Evolutionary conservation across 2,329 filamentous ascomycete species (phyloP), one percentile per base, ranked within the genome.

Genomic region (Alternaria gansuensis): DNA sequence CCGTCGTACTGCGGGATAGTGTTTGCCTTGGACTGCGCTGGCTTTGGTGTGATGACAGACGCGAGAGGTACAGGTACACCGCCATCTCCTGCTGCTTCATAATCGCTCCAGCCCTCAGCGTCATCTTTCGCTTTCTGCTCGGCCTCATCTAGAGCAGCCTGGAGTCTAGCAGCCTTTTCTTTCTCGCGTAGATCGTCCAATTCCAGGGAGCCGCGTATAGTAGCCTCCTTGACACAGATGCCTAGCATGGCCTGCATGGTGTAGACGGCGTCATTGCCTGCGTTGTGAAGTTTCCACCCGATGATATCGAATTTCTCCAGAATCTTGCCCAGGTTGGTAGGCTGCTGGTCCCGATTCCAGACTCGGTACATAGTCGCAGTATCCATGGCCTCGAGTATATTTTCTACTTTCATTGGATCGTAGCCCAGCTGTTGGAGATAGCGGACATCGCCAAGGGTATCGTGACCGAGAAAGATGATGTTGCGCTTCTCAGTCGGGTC

Each of bases 241-340:
- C 80, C 85, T 6, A 97, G 75, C 82, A 95, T 85, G 7, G 87
- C 89, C 61, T 89, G 87, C 62, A 96, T 78, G 0, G 92, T 94
- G 73, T 90, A 95, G 1, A 88, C 84, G 0, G 93, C 92, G 73
- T 97, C 93, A 65, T 97, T 97, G 2, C 93, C 85, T 0, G 89
- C 93, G 71, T 96, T 96, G 77, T 97, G 93, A n/a, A 94, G 81
- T 66, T 90, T 82, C 76, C 81, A 85, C 40, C 82, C 85, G 0
- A 78, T 68, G 8, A 96, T 85, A 3, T 84, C 85, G 28, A 97
- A 80, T 5, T 89, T 83, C 5, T 77, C 70, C 24, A 97, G 83
- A 13, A 96, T 82, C 5, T 68, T 79, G 0, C 79, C 80, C 2
- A 98, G 83, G 1, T 84, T 84, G 13, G 84, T 82, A 3, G 82